A percentile compares a stretch with the other conserved stretches of the same genome.
Evolutionary conservation across 495 filamentous ascomycete species (phyloP).

Genomic region (Penicillium taxi): DNA sequence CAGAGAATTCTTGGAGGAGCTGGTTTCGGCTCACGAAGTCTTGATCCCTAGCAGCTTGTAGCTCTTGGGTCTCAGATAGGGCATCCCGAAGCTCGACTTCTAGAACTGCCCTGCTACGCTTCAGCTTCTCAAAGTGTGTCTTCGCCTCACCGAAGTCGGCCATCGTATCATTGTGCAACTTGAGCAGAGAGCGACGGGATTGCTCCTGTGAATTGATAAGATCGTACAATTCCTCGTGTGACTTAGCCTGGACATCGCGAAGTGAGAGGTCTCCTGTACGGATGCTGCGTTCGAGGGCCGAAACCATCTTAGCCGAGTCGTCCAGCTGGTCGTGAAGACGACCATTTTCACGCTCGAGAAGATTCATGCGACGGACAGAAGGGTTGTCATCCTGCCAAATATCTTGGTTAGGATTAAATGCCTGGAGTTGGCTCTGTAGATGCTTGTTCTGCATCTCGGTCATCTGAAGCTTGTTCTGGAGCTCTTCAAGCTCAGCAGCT

Average conservation of each 20-base stretch:
- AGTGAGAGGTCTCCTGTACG: conserved; percentile 82
- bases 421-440: conserved; percentile 78
- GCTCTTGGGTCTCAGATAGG: conserved; percentile 74
- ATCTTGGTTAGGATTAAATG: conserved; percentile 49
- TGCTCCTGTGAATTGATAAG: conserved; percentile 91
- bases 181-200: conserved; percentile 69
- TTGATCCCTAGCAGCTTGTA: conserved; percentile 68
- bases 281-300: conserved; percentile 77
- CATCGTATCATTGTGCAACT: conserved; percentile 77
- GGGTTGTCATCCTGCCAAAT: conserved; percentile 75
- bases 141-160: conserved; percentile 81
- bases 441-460: conserved; percentile 95
- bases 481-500: conserved; percentile 80
- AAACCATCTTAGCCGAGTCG: conserved; percentile 89
- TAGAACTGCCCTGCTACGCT: conserved; percentile 63
- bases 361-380: conserved; percentile 73
- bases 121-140: conserved; percentile 73
- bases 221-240: conserved; percentile 91
- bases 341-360: conserved; percentile 87
- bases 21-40: conserved; percentile 77
- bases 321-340: conserved; percentile 92
- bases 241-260: conserved; percentile 86
- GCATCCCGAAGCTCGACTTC: conserved; percentile 90
- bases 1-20: conserved; percentile 84
- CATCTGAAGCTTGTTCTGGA: conserved; percentile 92